These are phyloP conservation scores for Diaporthe sp. DNA, from an alignment of 2,329 filamentous ascomycete species.

Conservation along the genomic window DNA sequence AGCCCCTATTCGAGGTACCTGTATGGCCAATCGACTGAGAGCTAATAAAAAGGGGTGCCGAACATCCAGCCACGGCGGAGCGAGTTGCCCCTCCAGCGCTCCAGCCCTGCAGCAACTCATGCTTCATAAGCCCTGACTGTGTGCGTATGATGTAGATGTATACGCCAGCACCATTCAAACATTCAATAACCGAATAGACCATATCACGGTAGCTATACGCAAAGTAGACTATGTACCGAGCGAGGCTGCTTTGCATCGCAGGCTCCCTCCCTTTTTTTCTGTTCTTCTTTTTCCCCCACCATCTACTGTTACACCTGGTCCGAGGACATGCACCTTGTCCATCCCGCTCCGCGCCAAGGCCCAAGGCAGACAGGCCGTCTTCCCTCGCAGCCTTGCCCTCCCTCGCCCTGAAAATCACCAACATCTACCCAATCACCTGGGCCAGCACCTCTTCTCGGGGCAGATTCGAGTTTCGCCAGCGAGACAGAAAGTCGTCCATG, in stretches of 20 bases:
- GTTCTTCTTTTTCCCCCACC: background rate
- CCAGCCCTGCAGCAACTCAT: background rate
- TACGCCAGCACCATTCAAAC: background rate
- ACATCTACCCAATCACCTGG: constrained; percentile 48
- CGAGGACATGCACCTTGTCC: constrained; percentile 7
- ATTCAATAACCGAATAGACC: background rate
- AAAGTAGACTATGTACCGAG: background rate
- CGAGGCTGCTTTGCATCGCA: background rate
- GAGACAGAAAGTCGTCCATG: constrained; percentile 84
- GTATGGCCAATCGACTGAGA: constrained; percentile 2
- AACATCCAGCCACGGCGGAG: constrained; percentile 24
- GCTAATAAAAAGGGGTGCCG: constrained; percentile 35
- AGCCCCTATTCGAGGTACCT: constrained; percentile 30
- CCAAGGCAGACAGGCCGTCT: background rate
- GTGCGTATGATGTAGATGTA: background rate
- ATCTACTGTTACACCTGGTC: background rate
- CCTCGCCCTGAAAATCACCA: constrained; percentile 60
- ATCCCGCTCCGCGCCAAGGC: constrained; percentile 19
- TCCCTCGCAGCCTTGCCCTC: background rate
- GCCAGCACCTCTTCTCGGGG: constrained; percentile 59
- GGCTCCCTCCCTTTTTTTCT: background rate
- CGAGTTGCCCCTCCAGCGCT: background rate
- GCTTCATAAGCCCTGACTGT: constrained; percentile 22
- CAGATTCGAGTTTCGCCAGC: constrained; percentile 80
- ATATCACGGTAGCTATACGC: background rate